These are phyloP conservation scores for Starmerella riodocensis DNA, from an alignment of 805 yeast genomes.

Conservation along the genomic window DNA sequence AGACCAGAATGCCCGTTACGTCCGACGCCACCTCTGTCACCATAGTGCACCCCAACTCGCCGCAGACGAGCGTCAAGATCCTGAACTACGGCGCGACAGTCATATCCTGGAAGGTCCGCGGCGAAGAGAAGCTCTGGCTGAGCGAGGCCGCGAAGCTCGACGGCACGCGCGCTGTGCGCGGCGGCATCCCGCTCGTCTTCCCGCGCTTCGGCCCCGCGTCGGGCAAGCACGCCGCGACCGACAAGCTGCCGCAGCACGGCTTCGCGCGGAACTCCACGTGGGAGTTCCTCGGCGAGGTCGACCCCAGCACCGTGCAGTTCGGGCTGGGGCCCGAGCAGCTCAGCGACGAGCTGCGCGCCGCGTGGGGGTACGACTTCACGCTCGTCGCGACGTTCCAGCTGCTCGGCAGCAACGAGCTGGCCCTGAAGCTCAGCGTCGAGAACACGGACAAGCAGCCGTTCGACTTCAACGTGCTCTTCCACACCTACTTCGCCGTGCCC, in stretches of 20 bases:
- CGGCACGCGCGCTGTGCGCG: constrained; percentile 89
- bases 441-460: constrained; percentile 46
- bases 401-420: constrained; percentile 31
- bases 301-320: constrained; percentile 62
- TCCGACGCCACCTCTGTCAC: constrained; percentile 15
- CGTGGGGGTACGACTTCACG: constrained; percentile 68
- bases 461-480: constrained; percentile 91
- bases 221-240: constrained; percentile 29
- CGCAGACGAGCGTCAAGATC: constrained; percentile 37
- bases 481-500: constrained; percentile 62
- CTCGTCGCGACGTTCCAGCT: constrained; percentile 57
- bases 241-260: constrained; percentile 83
- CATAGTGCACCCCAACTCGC: constrained; percentile 12
- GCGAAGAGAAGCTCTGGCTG: constrained; percentile 71
- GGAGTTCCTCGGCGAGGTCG: constrained; percentile 86
- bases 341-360: constrained; percentile 41
- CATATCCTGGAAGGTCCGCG: constrained; percentile 61
- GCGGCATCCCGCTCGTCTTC: constrained; percentile 93
- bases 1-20: constrained; percentile 18
- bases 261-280: constrained; percentile 82
- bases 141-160: constrained; percentile 56
- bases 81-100: constrained; percentile 84
- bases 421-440: constrained; percentile 57
- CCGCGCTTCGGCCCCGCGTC: constrained; percentile 63
- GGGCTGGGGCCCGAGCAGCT: constrained; percentile 81